Base-by-base conservation (phyloP, 352 stramenopile species). In the Elongisporangium prolatum region DNA sequence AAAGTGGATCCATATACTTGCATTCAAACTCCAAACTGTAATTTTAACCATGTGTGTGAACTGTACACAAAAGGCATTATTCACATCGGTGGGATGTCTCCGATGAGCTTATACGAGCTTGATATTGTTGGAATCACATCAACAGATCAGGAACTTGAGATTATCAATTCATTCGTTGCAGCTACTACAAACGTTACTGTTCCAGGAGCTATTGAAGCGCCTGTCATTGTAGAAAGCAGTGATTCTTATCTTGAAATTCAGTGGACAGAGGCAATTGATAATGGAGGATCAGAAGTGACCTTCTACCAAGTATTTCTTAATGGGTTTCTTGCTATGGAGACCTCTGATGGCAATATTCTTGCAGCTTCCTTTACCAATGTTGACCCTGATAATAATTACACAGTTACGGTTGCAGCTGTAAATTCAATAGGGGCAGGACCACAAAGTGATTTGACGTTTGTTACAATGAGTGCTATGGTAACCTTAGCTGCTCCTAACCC, bases 271-370 rank as follows among this genome's bases (percentile, higher is more conserved):
- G 59, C 70, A 4, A 47, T 72, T 17, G 79, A 89, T 38, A 54
- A 76, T 18, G 79, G 79, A 51, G 79, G 79, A 3, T 60, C 59
- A 0, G 17, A 54, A 14, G 67, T 86, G 14, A 11, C 57, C n/a
- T 56, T 52, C 13, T 87, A 87, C 28, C 20, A 80, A 14, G 20
- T 86, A 0, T 84, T 77, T 49, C 18, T 81, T 25, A 84, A 89
- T 48, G 75, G 73, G 3, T 73, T 65, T 6, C 24, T 80, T 0
- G 37, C 63, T 4, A 40, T 51, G 5, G 28, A 64, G 11, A 78
- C 65, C 13, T 44, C 22, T 0, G 50, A 69, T 50, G 71, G 65
- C 25, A 50, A 48, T 4, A 71, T 60, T 0, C 16, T 70, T 2
- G 80, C 71, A 8, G 53, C 61, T 18, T 61, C 57, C 0, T n/a